Conservation (phyloP, 1,284 basidiomycete genomes). For the Sporisorium sorghi region DNA sequence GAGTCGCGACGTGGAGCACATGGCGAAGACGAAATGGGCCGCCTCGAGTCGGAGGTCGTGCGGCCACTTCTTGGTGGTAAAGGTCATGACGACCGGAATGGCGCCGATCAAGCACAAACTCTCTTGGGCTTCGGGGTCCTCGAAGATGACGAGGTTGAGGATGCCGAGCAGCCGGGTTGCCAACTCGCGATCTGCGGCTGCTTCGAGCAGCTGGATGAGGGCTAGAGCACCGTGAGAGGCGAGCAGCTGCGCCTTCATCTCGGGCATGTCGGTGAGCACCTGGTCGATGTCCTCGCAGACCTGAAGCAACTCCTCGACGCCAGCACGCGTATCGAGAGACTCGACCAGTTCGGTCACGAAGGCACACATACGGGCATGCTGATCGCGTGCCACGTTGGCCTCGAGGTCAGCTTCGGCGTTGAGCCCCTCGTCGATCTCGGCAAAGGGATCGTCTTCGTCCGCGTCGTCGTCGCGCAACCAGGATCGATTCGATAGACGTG, state of each 20-base stretch:
- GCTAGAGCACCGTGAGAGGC: conserved; percentile 93
- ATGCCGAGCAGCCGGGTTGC: conserved; percentile 85
- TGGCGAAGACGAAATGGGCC: conserved; percentile 89
- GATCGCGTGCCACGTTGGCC: conserved; percentile 62
- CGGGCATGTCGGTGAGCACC: conserved; percentile 84
- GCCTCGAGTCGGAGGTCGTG: conserved; percentile 94
- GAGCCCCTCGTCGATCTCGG: conserved; percentile 61
- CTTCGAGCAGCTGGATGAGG: conserved; percentile 90
- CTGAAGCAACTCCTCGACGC: conserved; percentile 82
- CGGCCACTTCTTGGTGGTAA: conserved; percentile 92
- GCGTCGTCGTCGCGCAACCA: conserved; percentile 57
- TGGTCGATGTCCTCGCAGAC: conserved; percentile 87
- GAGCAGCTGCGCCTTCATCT: conserved; percentile 88
- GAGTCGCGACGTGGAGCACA: conserved; percentile 90
- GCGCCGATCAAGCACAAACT: conserved; percentile 90
- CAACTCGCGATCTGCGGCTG: conserved; percentile 81
- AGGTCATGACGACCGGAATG: conserved; percentile 73
- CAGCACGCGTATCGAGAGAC: conserved; percentile 81
- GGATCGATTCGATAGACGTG: conserved; percentile 57
- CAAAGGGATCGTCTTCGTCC: conserved; percentile 62
- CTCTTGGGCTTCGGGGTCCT: conserved; percentile 87
- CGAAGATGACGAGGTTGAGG: conserved; percentile 87
- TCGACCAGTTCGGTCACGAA: conserved; percentile 86
- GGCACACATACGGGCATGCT: conserved; percentile 79
- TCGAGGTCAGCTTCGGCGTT: conserved; percentile 60